phyloP scores from a whole-genome alignment of 176 grass and related monocot species.

The Aegilops tauschii region DNA sequence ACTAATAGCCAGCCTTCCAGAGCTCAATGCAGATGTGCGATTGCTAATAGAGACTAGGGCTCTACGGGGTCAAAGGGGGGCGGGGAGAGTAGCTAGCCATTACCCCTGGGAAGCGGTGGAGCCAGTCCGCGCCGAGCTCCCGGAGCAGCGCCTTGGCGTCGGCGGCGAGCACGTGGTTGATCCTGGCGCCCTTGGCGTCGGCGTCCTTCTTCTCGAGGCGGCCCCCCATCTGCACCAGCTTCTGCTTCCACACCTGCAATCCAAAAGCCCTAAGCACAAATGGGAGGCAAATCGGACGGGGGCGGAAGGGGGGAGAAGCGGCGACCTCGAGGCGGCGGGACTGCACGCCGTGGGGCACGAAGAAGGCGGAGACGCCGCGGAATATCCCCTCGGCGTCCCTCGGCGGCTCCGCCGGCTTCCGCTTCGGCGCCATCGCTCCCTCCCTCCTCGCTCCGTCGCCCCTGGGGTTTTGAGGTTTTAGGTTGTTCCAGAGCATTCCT shows the following conservation, averaged over 20 bases:
- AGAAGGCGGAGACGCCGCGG: conserved; percentile 64
- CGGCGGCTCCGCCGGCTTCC: conserved; percentile 21
- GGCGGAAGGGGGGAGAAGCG: background rate
- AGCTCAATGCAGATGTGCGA: background rate
- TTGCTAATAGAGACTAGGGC: background rate
- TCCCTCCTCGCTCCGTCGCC: background rate
- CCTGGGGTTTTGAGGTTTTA: background rate
- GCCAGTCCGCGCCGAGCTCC: conserved; percentile 46
- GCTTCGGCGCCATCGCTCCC: conserved; percentile 47
- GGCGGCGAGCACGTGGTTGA: conserved; percentile 68
- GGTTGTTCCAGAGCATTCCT: background rate
- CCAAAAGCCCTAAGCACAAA: background rate
- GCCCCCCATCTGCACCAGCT: conserved; percentile 82
- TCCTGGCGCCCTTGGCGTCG: conserved; percentile 37
- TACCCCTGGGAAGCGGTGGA: conserved; percentile 68
- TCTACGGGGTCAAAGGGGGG: background rate
- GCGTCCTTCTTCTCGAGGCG: conserved; percentile 38
- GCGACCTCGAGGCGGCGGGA: conserved; percentile 68
- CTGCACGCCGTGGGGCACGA: conserved; percentile 57
- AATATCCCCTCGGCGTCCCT: conserved; percentile 74
- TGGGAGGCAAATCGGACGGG: background rate
- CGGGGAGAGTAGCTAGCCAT: background rate
- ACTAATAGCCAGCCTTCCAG: background rate
- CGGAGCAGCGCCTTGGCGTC: conserved; percentile 56
- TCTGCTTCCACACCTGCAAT: conserved; percentile 84